Conservation (phyloP, 805 yeast species). For the Starmerella tilneyi region DNA sequence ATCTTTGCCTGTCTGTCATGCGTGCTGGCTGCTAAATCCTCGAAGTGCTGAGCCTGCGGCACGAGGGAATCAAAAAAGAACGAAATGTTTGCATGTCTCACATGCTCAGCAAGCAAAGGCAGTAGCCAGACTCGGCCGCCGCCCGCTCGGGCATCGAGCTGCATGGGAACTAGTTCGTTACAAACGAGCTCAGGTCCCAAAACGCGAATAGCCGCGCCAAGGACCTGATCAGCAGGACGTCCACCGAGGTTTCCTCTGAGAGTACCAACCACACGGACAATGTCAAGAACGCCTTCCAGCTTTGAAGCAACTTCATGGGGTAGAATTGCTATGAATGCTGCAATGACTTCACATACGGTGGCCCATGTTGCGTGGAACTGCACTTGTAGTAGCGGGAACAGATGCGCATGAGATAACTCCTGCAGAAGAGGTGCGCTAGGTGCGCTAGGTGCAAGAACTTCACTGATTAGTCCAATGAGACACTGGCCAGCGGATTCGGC, state of each 20-base stretch:
- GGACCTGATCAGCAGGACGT: constrained; percentile 66
- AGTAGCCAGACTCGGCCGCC: constrained; percentile 94
- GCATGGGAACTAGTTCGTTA: constrained; percentile 57
- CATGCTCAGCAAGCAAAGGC: constrained; percentile 81
- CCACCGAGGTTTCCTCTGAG: constrained; percentile 48
- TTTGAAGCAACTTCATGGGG: constrained; percentile 53
- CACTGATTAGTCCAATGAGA: constrained; percentile 62
- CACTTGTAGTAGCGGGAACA: constrained; percentile 55
- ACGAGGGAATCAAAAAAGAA: constrained; percentile 54
- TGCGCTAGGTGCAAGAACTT: constrained; percentile 41
- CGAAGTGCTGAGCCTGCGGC: constrained; percentile 43
- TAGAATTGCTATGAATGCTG: constrained; percentile 48
- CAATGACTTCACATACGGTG: constrained; percentile 59
- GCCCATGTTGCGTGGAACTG: constrained; percentile 66
- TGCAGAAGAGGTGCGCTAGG: constrained; percentile 26
- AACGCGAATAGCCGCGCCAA: constrained; percentile 65
- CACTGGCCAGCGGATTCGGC: constrained; percentile 77
- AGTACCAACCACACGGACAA: constrained; percentile 64
- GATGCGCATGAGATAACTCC: constrained; percentile 41
- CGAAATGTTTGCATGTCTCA: constrained; percentile 55
- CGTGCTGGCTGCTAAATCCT: constrained; percentile 24
- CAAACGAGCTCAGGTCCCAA: constrained; percentile 77
- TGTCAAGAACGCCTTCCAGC: constrained; percentile 39
- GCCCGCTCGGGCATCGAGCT: constrained; percentile 46
- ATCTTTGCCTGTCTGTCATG: constrained; percentile 60